These are phyloP conservation scores for Truncatella angustata DNA, from an alignment of 2,329 filamentous ascomycete genomes.

Conservation along the genomic window DNA sequence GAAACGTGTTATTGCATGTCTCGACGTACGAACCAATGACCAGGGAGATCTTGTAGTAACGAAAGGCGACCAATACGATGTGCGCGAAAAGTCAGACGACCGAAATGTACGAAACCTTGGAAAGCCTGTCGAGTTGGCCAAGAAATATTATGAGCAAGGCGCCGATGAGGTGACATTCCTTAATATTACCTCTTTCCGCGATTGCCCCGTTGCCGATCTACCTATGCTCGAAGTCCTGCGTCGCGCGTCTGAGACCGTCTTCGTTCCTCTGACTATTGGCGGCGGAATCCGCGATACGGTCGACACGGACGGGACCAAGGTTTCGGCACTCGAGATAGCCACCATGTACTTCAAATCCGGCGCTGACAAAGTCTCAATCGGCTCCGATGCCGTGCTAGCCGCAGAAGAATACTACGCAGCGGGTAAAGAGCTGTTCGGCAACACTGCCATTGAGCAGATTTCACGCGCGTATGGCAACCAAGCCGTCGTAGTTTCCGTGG, in stretches of 20 bases:
- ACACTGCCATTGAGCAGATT: constrained; percentile 93
- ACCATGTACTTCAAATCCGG: constrained; percentile 97
- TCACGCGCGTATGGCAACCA: constrained; percentile 92
- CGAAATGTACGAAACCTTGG: constrained; percentile 84
- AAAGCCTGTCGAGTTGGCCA: constrained; percentile 94
- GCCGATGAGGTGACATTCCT: constrained; percentile 97
- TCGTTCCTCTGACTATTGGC: constrained; percentile 92
- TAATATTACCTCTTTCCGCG: constrained; percentile 97
- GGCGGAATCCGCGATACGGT: constrained; percentile 92
- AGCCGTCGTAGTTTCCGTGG: constrained; percentile 92
- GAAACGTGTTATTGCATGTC: constrained; percentile 89
- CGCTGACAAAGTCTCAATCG: constrained; percentile 96
- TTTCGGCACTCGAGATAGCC: constrained; percentile 90
- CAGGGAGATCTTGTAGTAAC: constrained; percentile 93
- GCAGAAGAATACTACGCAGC: constrained; percentile 85
- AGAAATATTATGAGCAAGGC: constrained; percentile 91
- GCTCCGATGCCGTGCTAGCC: constrained; percentile 88
- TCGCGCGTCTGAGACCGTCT: constrained; percentile 83
- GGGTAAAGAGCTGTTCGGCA: constrained; percentile 68
- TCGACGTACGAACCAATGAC: constrained; percentile 94
- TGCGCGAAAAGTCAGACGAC: constrained; percentile 76
- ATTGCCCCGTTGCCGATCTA: constrained; percentile 86
- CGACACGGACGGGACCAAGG: constrained; percentile 80
- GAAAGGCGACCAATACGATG: constrained; percentile 98
- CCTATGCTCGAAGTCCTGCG: constrained; percentile 96